Base-by-base conservation (phyloP, 2,329 filamentous ascomycete genomes). In the Pyrenophora graminea region DNA sequence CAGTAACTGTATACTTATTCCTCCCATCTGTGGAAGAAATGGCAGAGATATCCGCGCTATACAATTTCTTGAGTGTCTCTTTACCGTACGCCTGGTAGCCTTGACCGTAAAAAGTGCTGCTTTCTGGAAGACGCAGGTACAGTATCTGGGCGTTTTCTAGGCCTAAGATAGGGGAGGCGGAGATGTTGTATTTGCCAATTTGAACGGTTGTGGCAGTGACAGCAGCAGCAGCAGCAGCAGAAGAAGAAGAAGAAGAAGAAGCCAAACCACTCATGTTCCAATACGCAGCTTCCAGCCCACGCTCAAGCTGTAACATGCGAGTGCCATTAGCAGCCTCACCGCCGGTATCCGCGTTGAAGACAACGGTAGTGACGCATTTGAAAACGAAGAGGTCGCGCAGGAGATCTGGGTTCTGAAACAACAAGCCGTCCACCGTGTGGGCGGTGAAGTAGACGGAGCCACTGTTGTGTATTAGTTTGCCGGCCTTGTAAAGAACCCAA, bases 331-430 rank as follows among this genome's bases (percentile, higher is more conserved):
- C 58, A 2, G 13, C 44, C 12, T 50, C 36, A 8, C 66, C 63
- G 15, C 58, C 61, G 41, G 64, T 57, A 19, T 63, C 62, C 6
- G 66, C 53, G 15, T 63, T 66, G 53, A 69, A 60, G 13, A 67
- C 45, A 4, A 70, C 52, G 0, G 58, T 54, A 3, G 62, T 68
- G 31, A 66, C 46, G 34, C 65, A 69, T 44, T 62, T 67, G 54
- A 55, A 63, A 18, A 63, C 61, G 38, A 61, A 57, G 32, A 70
- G 45, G 31, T 69, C 66, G 30, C 65, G 65, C 39, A 57, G 61
- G 34, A 70, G 57, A 23, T 68, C 62, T 2, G 67, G 66, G 21
- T 62, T 67, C 33, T 68, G 64, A 47, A 61, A 70, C 19, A 70
- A 58, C 1, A 68, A 42, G 34, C 47, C 53, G 38, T 69, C 67